Evolutionary conservation across 164 flowering plant genomes (phyloP), one percentile per base, ranked within the genome.

Genomic region (Cinnamomum micranthum): DNA sequence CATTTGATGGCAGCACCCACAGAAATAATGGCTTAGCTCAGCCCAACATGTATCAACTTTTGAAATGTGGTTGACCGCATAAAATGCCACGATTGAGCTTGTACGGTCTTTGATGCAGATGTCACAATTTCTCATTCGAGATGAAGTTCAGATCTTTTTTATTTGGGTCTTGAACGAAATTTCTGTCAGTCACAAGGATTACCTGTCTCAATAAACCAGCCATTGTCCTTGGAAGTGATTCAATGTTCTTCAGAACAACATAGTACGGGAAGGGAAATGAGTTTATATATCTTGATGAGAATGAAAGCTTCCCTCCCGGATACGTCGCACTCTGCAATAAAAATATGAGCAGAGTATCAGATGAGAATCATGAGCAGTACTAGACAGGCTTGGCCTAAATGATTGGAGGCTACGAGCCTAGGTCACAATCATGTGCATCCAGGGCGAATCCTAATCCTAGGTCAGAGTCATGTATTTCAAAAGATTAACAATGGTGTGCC

Each of bases 241-340:
- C 96, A 22, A 92, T 90, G 75, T 91, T 85, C 78, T 82, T 90
- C 79, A 95, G 68, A n/a, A 92, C 79, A 10, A 92, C 85, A 74
- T 95, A 92, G 82, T 86, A 95, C 12, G 99, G 99, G 82, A 95
- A 93, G 2, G 97, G 98, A 73, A 95, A 95, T 0, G 97, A 87
- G 73, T 93, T 92, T 12, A 95, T 76, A 71, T 92, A 93, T 75
- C 85, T 92, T 0, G 89, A 33, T 0, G 89, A 33, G 22, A 88
- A 67, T 55, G 80, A 82, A 17, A 83, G 19, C 1, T 75, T 73
- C 33, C 72, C 82, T 31, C 33, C 33, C 33, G 4, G 33, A 31
- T 0, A 4, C 5, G 33, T 31, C 28, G 1, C 27, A 1, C 2
- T 25, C 93, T 90, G 85, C 23, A 73, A 47, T 11, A 66, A 63